Percentiles rank a stretch among this genome's conserved stretches.
phyloP scores from a whole-genome alignment of 805 yeast species.

The Cyberlindnera lachancei region DNA sequence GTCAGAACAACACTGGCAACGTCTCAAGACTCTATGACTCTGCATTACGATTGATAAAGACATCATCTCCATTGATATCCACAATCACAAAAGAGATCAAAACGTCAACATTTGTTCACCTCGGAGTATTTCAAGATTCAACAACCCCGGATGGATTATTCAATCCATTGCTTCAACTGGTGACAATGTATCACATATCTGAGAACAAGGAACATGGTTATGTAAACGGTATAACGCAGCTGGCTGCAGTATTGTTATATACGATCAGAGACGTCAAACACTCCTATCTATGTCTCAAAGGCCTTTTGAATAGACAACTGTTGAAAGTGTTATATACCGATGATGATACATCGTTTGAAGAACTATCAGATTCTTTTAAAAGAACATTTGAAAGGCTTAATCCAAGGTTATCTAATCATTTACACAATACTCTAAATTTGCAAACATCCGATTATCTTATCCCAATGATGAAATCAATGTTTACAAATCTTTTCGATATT shows the following conservation, averaged over 20 bases:
- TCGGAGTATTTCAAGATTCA: conserved; percentile 29
- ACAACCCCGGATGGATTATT: too few species aligned
- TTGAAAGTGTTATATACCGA: conserved; percentile 25
- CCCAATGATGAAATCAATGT: conserved; percentile 36
- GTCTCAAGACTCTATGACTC: conserved; percentile 4
- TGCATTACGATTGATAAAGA: conserved; percentile 4
- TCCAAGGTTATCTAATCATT: conserved; percentile 42
- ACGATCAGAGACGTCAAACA: conserved; percentile 27
- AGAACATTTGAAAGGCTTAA: conserved; percentile 37
- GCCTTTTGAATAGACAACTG: conserved; percentile 29
- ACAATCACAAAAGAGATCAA: conserved; percentile 19
- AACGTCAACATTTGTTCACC: conserved; percentile 29
- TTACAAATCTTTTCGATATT: conserved; percentile 37
- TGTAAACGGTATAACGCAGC: conserved; percentile 28
- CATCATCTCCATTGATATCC: conserved; percentile 4
- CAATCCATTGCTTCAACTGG: conserved; percentile 26
- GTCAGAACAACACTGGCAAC: conserved; percentile 23
- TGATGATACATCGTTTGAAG: conserved; percentile 18
- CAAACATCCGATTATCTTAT: conserved; percentile 36
- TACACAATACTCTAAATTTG: conserved; percentile 33
- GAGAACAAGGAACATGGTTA: conserved; percentile 21
- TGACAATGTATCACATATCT: conserved; percentile 24
- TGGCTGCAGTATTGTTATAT: conserved; percentile 36
- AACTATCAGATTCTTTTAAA: conserved; percentile 39
- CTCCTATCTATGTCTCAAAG: conserved; percentile 34